Evolutionary conservation across 2,329 filamentous ascomycete species (phyloP).

Genomic region (Ascocoryne sarcoides): DNA sequence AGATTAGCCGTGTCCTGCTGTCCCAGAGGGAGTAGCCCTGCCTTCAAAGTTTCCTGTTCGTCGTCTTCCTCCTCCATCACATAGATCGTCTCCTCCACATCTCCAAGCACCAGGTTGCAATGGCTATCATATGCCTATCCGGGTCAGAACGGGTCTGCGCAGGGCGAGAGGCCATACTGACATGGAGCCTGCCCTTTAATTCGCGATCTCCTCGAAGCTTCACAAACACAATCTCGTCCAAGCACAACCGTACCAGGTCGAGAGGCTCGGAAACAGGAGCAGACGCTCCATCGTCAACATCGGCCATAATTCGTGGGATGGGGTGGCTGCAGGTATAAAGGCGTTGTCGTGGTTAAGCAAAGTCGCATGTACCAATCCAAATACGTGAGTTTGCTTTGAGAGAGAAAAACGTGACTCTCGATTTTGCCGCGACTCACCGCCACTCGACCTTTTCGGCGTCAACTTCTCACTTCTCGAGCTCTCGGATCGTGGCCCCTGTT

Average conservation of each 20-base stretch:
- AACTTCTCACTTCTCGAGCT: too few species aligned
- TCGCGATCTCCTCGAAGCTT: constrained; percentile 94
- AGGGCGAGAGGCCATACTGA: constrained; percentile 37
- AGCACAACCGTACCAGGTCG: constrained; percentile 85
- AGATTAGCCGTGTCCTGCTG: too few species aligned
- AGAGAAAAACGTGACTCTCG: too few species aligned
- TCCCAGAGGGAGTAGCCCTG: constrained; percentile 36
- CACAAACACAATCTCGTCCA: constrained; percentile 95
- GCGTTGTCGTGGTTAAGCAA: too few species aligned
- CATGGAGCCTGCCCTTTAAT: constrained; percentile 89
- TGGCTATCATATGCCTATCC: constrained; percentile 91
- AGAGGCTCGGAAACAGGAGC: constrained; percentile 80
- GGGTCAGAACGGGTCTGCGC: not conserved
- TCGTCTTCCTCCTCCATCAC: constrained; percentile 81
- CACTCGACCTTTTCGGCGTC: too few species aligned
- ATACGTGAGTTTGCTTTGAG: too few species aligned
- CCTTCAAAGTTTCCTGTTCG: constrained; percentile 67
- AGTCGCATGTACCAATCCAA: too few species aligned
- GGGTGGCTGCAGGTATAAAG: not conserved
- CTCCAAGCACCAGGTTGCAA: constrained; percentile 92
- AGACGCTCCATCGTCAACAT: constrained; percentile 62
- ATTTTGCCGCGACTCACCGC: not conserved
- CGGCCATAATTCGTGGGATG: constrained; percentile 69
- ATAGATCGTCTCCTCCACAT: constrained; percentile 96
- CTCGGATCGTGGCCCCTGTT: not conserved